Base-by-base conservation (phyloP, 116 monocot species). In the Phalaenopsis hybrid region DNA sequence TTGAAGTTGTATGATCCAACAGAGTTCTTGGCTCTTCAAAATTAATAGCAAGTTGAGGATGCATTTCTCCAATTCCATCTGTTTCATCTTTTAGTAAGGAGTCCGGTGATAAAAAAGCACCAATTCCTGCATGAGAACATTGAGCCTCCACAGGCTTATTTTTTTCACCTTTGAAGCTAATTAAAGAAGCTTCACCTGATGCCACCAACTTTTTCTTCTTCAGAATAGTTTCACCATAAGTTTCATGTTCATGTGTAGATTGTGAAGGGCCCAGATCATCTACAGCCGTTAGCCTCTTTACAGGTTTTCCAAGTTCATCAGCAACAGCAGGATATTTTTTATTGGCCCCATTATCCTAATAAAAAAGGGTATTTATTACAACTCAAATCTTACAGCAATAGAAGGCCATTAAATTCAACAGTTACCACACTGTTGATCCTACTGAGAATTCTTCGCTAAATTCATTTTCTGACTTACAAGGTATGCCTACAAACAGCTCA, bases 241-340 rank as follows among this genome's bases (percentile, higher is more conserved):
- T 21, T 33, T 83, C 81, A 2, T 82, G n/a, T 28, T 75, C 46
- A 33, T 8, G 8, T 75, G 46, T 75, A 5, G 11, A 21, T 45
- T 74, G 12, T 20, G 82, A 67, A 80, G 52, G 49, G 13, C 20
- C 3, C 1, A 59, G 8, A 13, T 81, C 87, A 61, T 82, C 79
- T 77, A 48, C 81, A 43, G 28, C 5, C 85, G 65, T 85, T 43
- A 48, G 44, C 48, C 81, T 85, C 68, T 80, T 87, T 48, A 74
- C 18, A 57, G 16, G n/a, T 20, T 57, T 67, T 44, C 68, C 85
- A 12, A 33, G 20, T 13, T 82, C 78, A 48, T 79, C 81, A 46
- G 15, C 44, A 44, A 31, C 65, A 17, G 44, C 37, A 61, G 23
- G 57, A 48, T 81, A 78, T 43, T 83, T 74, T 51, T 80, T 55